Conservation (phyloP, 2,329 filamentous ascomycete species). For the Pseudogymnoascus sp. region DNA sequence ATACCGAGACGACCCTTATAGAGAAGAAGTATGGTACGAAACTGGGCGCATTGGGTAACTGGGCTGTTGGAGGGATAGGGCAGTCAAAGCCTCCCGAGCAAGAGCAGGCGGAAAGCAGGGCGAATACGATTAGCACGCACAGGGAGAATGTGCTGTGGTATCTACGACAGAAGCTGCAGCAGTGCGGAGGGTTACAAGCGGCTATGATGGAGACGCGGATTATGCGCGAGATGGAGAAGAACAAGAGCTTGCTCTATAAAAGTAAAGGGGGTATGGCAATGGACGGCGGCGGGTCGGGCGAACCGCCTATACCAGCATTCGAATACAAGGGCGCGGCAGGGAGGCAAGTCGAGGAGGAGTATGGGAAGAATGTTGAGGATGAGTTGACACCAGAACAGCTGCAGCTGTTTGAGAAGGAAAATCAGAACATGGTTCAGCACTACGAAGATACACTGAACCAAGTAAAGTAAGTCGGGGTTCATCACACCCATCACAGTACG, state of each 20-base stretch:
- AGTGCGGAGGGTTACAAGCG: slow-evolving; percentile 69
- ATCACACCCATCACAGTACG: background rate
- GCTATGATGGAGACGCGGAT: slow-evolving; percentile 89
- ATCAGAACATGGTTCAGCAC: slow-evolving; percentile 84
- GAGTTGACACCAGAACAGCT: slow-evolving; percentile 75
- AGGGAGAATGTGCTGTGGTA: slow-evolving; percentile 80
- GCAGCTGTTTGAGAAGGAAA: slow-evolving; percentile 89
- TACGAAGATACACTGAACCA: slow-evolving; percentile 92
- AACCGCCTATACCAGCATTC: slow-evolving; percentile 14
- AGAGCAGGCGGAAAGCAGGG: slow-evolving; percentile 59
- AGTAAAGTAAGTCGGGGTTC: slow-evolving; percentile 60
- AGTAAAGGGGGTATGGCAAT: slow-evolving; percentile 33
- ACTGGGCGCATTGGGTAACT: slow-evolving; percentile 53
- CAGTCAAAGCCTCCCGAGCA: slow-evolving; percentile 57
- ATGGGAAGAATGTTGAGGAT: slow-evolving; percentile 29
- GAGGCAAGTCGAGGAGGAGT: slow-evolving; percentile 18
- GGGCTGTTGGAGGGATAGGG: slow-evolving; percentile 59
- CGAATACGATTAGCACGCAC: slow-evolving; percentile 59
- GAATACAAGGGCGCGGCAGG: slow-evolving; percentile 13
- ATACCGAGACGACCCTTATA: slow-evolving; percentile 63
- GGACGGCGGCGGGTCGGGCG: slow-evolving; percentile 20
- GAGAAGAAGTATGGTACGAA: slow-evolving; percentile 58
- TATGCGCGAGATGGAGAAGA: slow-evolving; percentile 79
- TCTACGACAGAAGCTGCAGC: slow-evolving; percentile 65
- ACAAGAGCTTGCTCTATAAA: slow-evolving; percentile 75